phyloP scores from a whole-genome alignment of 2,329 filamentous ascomycete genomes.

The Canariomyces notabilis region DNA sequence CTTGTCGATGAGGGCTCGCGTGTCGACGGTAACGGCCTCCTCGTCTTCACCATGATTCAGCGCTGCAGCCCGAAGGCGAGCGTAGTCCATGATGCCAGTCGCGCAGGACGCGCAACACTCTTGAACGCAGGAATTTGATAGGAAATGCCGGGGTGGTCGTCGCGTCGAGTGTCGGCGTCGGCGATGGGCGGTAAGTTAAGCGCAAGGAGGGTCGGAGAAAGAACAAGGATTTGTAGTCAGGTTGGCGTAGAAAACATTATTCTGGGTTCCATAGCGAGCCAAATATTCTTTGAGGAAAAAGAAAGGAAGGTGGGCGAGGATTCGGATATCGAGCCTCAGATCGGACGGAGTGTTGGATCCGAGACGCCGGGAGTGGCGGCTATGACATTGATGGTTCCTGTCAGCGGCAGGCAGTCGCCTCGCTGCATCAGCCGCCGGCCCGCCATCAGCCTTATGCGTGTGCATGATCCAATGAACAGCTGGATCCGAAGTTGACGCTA shows the following conservation, averaged over 20 bases:
- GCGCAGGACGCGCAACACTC: neutral
- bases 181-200: neutral
- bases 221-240: too few relatives aligned
- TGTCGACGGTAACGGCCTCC: conserved; percentile 97
- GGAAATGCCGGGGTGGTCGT: neutral
- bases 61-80: conserved; percentile 77
- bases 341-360: neutral
- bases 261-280: too few relatives aligned
- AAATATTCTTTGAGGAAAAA: neutral
- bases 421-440: neutral
- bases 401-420: neutral
- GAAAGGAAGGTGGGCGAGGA: neutral
- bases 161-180: neutral
- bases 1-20: conserved; percentile 93
- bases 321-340: neutral
- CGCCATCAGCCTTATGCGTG: too few relatives aligned
- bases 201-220: too few relatives aligned
- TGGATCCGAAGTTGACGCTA: too few relatives aligned
- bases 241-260: too few relatives aligned
- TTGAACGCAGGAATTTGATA: neutral
- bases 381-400: neutral
- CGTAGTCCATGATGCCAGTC: conserved; percentile 56
- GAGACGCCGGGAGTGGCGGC: too few relatives aligned
- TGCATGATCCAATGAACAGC: too few relatives aligned
- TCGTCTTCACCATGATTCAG: conserved; percentile 83